Percentiles rank a stretch among this genome's conserved stretches.
Conservation (phyloP, 345 rosid genomes). For the Syzygium aqueum region DNA sequence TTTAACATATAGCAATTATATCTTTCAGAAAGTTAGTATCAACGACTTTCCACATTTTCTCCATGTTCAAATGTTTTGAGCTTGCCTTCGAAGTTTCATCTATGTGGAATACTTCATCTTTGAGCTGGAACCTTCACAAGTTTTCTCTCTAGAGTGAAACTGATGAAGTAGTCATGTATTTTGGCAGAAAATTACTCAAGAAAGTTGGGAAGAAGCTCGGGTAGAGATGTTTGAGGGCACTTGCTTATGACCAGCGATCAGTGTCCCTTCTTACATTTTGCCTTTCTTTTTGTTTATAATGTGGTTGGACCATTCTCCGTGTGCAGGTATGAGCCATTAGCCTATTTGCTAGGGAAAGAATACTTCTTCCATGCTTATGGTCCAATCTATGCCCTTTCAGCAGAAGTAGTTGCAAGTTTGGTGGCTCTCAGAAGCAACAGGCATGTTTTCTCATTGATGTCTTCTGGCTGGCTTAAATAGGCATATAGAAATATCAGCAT, state of each 20-base stretch:
- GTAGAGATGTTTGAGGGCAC: neutral
- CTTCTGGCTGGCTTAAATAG: neutral
- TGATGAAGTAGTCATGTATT: neutral
- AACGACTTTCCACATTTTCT: neutral
- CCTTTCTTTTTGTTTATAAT: neutral
- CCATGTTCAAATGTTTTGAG: neutral
- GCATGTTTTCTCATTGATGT: conserved; percentile 19
- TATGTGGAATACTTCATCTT: neutral
- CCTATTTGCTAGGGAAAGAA: conserved; percentile 68
- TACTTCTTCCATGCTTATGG: conserved; percentile 96
- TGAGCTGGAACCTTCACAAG: neutral
- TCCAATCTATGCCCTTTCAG: conserved; percentile 89
- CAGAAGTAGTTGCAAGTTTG: conserved; percentile 76
- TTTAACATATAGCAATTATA: neutral
- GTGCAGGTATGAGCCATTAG: conserved; percentile 85
- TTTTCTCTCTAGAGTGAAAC: neutral
- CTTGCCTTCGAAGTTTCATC: neutral
- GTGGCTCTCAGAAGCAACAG: conserved; percentile 73
- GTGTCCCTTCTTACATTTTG: neutral
- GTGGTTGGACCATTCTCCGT: neutral
- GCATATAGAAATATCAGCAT: neutral
- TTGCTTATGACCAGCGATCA: neutral
- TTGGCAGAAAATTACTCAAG: neutral
- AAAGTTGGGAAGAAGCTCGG: too few relatives aligned
- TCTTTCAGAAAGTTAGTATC: neutral